Conservation (phyloP, 306 rosid species). For the Begonia loranthoides region DNA sequence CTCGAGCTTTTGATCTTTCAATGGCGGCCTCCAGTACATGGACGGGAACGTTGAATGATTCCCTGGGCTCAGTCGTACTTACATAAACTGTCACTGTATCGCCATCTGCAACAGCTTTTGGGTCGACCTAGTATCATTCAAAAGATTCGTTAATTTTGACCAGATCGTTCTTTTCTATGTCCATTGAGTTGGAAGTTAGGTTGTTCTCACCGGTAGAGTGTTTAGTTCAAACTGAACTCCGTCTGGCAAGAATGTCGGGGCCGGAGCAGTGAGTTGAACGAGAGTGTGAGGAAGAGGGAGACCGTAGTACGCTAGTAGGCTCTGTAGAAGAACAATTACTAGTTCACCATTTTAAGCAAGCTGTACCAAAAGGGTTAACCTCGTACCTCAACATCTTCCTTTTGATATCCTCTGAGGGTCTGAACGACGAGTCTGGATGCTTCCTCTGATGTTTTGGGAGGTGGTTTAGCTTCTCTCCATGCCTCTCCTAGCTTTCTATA, state of each 20-base stretch:
- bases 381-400: conserved; percentile 79
- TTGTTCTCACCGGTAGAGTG: conserved; percentile 48
- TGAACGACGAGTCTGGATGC: conserved; percentile 54
- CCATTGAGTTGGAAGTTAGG: neutral
- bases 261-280: conserved; percentile 16
- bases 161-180: neutral
- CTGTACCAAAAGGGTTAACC: too few relatives aligned
- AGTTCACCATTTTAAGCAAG: too few relatives aligned
- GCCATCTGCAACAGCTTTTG: conserved; percentile 81
- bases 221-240: conserved; percentile 56
- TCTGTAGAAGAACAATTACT: conserved; percentile 16
- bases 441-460: conserved; percentile 77
- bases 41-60: conserved; percentile 44
- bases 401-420: conserved; percentile 55
- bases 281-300: conserved; percentile 47
- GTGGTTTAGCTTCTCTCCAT: conserved; percentile 61
- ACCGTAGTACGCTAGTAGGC: conserved; percentile 52
- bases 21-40: conserved; percentile 37
- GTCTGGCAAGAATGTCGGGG: conserved; percentile 38
- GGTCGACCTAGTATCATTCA: conserved; percentile 47
- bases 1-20: conserved; percentile 48
- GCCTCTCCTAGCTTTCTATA: conserved; percentile 66
- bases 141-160: neutral
- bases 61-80: conserved; percentile 58
- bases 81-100: conserved; percentile 82